Base-by-base conservation (phyloP, 1,284 basidiomycete species). In the Exobasidium rhododendri region DNA sequence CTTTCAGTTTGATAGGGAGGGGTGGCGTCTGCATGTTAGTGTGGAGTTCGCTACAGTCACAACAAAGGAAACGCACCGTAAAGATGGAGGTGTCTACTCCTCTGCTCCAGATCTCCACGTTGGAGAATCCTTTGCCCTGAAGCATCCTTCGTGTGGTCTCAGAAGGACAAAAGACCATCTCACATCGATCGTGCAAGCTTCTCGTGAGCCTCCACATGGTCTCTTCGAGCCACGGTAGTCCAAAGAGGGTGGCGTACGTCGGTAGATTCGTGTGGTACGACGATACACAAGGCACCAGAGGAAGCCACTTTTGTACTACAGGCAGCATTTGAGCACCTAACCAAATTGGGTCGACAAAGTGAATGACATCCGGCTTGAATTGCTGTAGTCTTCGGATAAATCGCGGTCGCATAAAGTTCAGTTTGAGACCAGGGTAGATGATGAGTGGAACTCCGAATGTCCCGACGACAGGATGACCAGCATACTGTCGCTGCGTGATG, bases 201-300 rank as follows among this genome's bases (percentile, higher is more conserved):
- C 78, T 62, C 17, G 75, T 79, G 1, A 82, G 64, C 1, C 58
- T 59, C 81, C 81, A 82, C 79, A 82, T 78, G 35, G 71, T 78
- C 1, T 81, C 81, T 44, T 84, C 83, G 17, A 85, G 79, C 82
- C 83, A 84, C 0, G 81, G 75, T 66, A 84, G 78, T 28, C 84
- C 84, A 62, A 85, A 85, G 0, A 85, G 75, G 1, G 83, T 83
- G 0, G 85, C 84, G 66, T 85, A 85, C n/a, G 72, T 79, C 78
- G 84, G 83, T 22, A 85, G 80, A 66, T 85, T 85, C 5, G 84
- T 85, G 73, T 85, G 84, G 71, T 85, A 85, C 51, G 82, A 83
- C 1, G 83, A 82, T 4, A 85, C 82, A 44, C 84, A 81, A 1
- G 83, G 83, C 1, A 83, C 82, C 7, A 81, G 70, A 1, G 81